Evolutionary conservation across 441 rosid species (phyloP).

Genomic region (Eutrema salsugineum): DNA sequence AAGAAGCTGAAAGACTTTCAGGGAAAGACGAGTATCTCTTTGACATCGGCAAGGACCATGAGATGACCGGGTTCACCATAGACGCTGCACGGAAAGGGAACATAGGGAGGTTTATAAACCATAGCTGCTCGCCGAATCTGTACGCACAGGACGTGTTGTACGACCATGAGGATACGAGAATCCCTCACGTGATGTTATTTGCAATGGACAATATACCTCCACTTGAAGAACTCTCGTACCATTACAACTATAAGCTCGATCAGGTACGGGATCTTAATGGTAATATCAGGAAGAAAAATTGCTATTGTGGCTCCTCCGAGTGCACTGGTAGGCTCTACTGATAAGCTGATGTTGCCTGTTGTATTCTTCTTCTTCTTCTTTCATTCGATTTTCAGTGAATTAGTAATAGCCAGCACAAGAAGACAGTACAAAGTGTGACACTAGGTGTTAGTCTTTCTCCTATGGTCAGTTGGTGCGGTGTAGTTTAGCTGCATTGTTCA

Average conservation of each 20-base stretch:
- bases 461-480: not conserved
- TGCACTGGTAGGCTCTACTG: conserved; percentile 83
- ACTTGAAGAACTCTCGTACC: conserved; percentile 65
- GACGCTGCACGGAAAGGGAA: conserved; percentile 78
- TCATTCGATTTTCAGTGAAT: not conserved
- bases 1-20: conserved; percentile 66
- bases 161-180: conserved; percentile 70
- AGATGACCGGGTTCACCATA: conserved; percentile 60
- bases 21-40: conserved; percentile 73
- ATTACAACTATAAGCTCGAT: conserved; percentile 67
- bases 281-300: conserved; percentile 61
- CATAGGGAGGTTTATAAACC: conserved; percentile 88
- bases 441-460: not conserved
- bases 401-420: not conserved
- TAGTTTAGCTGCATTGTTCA: not conserved
- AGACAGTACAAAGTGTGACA: too few relatives aligned
- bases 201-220: conserved; percentile 83
- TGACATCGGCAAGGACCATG: conserved; percentile 3
- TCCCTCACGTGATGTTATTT: conserved; percentile 87
- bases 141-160: conserved; percentile 85
- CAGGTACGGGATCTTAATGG: conserved; percentile 73
- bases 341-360: conserved; percentile 5
- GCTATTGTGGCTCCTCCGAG: conserved; percentile 69
- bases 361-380: not conserved
- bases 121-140: conserved; percentile 89